Percentiles rank a stretch among this genome's conserved stretches.
These are phyloP conservation scores for Botrytis aclada DNA, from an alignment of 2,329 filamentous ascomycete genomes.

Conservation along the genomic window DNA sequence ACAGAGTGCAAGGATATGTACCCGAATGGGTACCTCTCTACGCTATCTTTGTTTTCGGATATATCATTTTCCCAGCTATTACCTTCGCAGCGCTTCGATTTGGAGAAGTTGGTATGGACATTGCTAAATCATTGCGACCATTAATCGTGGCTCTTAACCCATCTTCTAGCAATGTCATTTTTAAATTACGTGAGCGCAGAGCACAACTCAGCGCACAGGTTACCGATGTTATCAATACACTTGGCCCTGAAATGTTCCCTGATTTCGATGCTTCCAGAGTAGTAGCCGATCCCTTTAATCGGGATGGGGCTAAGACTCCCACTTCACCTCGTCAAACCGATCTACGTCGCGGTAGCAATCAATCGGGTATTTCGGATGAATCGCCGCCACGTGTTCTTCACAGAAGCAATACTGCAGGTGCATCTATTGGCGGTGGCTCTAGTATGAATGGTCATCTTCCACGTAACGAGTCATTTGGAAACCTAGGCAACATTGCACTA, in stretches of 20 bases:
- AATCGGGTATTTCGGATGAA: conserved; percentile 41
- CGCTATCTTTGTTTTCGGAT: conserved; percentile 69
- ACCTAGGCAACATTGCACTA: conserved; percentile 81
- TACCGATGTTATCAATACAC: conserved; percentile 87
- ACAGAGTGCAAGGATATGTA: conserved; percentile 78
- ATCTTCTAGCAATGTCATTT: conserved; percentile 77
- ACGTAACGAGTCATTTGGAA: conserved; percentile 89
- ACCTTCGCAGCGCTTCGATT: conserved; percentile 93
- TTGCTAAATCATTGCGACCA: conserved; percentile 88
- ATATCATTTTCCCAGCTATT: conserved; percentile 78
- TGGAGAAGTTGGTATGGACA: conserved; percentile 98
- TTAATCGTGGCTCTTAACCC: conserved; percentile 83
- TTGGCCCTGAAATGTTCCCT: conserved; percentile 95
- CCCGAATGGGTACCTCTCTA: conserved; percentile 79
- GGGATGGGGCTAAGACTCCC: conserved; percentile 27
- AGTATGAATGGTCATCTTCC: conserved; percentile 49
- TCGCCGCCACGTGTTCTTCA: conserved; percentile 35
- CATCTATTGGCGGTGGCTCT: conserved; percentile 35
- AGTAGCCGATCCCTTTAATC: conserved; percentile 52
- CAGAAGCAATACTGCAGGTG: conserved; percentile 27
- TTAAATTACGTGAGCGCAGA: conserved; percentile 70
- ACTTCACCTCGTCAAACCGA: conserved; percentile 27
- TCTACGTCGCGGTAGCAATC: conserved; percentile 46
- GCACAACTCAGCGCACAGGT: conserved; percentile 76
- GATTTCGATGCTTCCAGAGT: conserved; percentile 82